A percentile compares a stretch with the other conserved stretches of the same genome.
These are phyloP conservation scores for Metschnikowia reukaufii DNA, from an alignment of 805 yeast species.

Conservation along the genomic window DNA sequence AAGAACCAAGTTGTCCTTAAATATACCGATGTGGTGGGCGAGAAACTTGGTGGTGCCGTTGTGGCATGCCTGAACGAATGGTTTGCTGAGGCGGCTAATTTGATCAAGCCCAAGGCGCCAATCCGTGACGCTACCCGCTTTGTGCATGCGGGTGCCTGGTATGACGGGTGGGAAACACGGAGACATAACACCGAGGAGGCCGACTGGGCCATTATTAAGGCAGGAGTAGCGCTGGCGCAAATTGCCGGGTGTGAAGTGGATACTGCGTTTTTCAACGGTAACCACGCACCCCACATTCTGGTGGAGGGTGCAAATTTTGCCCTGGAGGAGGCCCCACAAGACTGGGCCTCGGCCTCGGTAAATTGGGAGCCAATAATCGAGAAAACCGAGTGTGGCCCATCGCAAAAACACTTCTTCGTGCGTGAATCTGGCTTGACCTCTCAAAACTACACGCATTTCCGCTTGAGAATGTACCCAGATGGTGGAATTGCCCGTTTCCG, in stretches of 20 bases:
- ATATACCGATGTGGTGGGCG: conserved; percentile 79
- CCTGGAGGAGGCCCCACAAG: not conserved
- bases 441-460: conserved; percentile 69
- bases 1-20: conserved; percentile 47
- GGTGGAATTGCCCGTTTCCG: conserved; percentile 97
- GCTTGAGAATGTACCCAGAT: conserved; percentile 93
- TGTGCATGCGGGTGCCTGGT: conserved; percentile 91
- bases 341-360: conserved; percentile 18
- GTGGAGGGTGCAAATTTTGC: conserved; percentile 61
- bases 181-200: conserved; percentile 83
- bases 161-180: conserved; percentile 98
- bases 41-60: conserved; percentile 77
- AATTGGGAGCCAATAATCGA: conserved; percentile 72
- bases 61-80: conserved; percentile 80
- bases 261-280: conserved; percentile 92
- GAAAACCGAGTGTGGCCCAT: conserved; percentile 82
- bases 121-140: conserved; percentile 79
- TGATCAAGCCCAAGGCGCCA: conserved; percentile 79
- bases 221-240: conserved; percentile 82
- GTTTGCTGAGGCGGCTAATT: conserved; percentile 91
- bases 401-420: conserved; percentile 79
- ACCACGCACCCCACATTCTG: conserved; percentile 87
- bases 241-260: conserved; percentile 86
- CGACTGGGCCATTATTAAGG: conserved; percentile 82
- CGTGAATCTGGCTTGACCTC: conserved; percentile 56